Conservation (phyloP, 257 asterid genomes). For the Vinca minor region DNA sequence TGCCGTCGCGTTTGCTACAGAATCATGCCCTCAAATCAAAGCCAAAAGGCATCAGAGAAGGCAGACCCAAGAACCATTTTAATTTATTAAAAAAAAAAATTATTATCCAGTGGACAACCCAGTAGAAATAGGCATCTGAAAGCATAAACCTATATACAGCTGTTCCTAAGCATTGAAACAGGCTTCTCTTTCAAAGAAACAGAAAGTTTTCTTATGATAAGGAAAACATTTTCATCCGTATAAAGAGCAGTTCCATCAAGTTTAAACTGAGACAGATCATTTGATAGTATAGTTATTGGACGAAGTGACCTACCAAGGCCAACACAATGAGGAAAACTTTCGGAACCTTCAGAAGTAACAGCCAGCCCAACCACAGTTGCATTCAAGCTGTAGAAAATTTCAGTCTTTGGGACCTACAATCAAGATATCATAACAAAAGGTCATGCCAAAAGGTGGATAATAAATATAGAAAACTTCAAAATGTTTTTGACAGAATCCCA, state of each 20-base stretch:
- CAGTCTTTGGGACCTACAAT: slow-evolving; percentile 55
- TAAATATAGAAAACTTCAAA: slow-evolving; percentile 4
- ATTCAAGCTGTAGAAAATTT: slow-evolving; percentile 77
- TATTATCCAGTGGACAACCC: background rate
- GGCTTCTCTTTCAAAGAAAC: background rate
- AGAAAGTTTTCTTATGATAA: background rate
- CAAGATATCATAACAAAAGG: slow-evolving; percentile 17
- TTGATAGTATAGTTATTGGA: background rate
- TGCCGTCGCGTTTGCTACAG: too few relatives aligned
- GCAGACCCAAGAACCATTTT: too few relatives aligned
- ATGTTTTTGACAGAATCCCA: background rate
- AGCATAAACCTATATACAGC: background rate
- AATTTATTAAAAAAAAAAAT: too few relatives aligned
- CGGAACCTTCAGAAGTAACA: slow-evolving; percentile 40
- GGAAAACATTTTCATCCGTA: background rate
- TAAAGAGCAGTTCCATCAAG: background rate
- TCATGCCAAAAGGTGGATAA: slow-evolving; percentile 1
- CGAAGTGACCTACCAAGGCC: slow-evolving; percentile 70
- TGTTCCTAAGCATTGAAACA: background rate
- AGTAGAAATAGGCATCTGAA: slow-evolving; percentile 2
- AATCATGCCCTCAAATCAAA: too few relatives aligned
- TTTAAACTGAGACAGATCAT: background rate
- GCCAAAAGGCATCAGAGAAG: too few relatives aligned
- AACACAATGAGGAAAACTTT: slow-evolving; percentile 62
- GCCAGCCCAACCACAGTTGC: slow-evolving; percentile 86